A percentile compares a stretch with the other conserved stretches of the same genome.
Conservation (phyloP, 805 yeast genomes). For the Candida methanosorbosa region DNA sequence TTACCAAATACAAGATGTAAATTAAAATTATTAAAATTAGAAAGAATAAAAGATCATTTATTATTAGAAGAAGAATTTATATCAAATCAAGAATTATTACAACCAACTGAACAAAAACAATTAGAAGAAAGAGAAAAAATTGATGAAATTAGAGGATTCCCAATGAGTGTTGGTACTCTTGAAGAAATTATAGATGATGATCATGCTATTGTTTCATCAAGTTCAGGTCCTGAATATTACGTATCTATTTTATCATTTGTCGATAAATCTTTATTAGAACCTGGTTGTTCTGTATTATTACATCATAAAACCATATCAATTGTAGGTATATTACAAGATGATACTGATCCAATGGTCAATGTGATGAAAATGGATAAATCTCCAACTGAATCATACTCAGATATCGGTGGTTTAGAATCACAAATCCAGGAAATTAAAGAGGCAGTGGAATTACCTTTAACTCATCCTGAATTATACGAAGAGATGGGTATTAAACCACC, state of each 20-base stretch:
- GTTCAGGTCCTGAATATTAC: conserved; percentile 95
- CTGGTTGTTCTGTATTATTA: conserved; percentile 90
- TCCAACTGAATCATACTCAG: conserved; percentile 94
- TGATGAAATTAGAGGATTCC: conserved; percentile 93
- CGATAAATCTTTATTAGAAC: conserved; percentile 91
- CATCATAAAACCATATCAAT: conserved; percentile 94
- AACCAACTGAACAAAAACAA: conserved; percentile 94
- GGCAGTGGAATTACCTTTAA: conserved; percentile 89
- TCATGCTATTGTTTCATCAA: conserved; percentile 94
- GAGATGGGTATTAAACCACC: conserved; percentile 99
- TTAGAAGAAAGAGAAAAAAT: conserved; percentile 93
- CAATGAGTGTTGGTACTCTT: conserved; percentile 91
- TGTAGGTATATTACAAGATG: conserved; percentile 98
- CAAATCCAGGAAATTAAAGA: conserved; percentile 98
- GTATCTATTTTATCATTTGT: conserved; percentile 94
- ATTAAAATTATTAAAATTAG: conserved; percentile 82
- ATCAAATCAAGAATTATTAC: conserved; percentile 86
- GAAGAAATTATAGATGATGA: conserved; percentile 98
- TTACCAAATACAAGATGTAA: conserved; percentile 92
- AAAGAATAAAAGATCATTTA: conserved; percentile 93
- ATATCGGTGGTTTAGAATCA: conserved; percentile 91
- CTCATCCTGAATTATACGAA: conserved; percentile 94
- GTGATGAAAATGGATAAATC: conserved; percentile 98
- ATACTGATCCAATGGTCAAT: conserved; percentile 94
- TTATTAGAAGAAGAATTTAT: conserved; percentile 94